These are phyloP conservation scores for Fusarium veterinarium DNA, from an alignment of 2,329 filamentous ascomycete species.

Conservation along the genomic window DNA sequence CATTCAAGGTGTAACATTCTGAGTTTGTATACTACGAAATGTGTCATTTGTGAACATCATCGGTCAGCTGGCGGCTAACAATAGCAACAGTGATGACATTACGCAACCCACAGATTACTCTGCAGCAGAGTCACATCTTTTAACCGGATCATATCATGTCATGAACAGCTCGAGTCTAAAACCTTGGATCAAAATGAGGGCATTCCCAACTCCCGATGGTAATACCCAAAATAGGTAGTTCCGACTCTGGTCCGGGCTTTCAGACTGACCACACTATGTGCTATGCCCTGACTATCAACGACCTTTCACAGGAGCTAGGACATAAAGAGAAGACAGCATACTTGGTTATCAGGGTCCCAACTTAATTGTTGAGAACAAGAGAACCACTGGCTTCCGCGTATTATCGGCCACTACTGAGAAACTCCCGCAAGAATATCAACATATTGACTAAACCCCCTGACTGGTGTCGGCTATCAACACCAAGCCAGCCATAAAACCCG, in stretches of 20 bases:
- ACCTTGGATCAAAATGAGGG: slow-evolving; percentile 8
- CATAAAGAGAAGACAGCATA: neutral
- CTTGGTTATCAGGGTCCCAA: neutral
- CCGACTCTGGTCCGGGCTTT: neutral
- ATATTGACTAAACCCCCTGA: neutral
- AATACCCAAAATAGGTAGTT: neutral
- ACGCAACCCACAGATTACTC: neutral
- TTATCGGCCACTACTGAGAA: neutral
- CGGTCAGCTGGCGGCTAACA: neutral
- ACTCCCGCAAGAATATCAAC: neutral
- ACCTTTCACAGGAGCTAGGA: neutral
- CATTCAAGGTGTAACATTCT: neutral
- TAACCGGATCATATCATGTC: neutral
- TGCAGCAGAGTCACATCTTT: neutral
- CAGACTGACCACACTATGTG: neutral
- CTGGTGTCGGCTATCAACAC: neutral
- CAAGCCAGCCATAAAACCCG: neutral
- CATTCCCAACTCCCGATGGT: slow-evolving; percentile 12
- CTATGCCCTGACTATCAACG: neutral
- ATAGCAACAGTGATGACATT: neutral
- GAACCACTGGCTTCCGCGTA: neutral
- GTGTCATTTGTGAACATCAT: neutral
- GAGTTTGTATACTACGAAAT: neutral
- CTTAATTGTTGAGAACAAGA: neutral
- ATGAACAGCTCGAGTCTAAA: neutral